Percentiles rank a stretch among this genome's conserved stretches.
Conservation (phyloP, 257 asterid species). For the Forsythia suspensa region DNA sequence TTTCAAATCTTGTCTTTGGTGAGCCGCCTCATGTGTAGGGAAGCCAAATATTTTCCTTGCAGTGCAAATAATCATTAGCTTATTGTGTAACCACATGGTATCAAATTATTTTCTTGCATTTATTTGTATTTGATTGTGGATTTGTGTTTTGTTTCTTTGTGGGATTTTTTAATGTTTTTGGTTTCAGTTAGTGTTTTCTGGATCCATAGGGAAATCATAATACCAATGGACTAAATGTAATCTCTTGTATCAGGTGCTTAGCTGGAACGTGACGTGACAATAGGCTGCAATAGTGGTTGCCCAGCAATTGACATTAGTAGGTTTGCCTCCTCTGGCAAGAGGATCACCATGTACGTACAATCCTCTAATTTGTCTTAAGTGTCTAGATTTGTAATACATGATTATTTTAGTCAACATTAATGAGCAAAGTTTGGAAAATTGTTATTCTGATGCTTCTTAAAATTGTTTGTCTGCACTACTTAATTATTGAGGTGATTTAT, state of each 20-base stretch:
- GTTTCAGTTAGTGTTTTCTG: background rate
- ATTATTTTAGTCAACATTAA: no score
- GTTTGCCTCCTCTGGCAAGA: background rate
- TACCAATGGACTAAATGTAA: background rate
- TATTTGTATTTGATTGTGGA: background rate
- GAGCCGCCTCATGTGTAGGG: no score
- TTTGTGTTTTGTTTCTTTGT: background rate
- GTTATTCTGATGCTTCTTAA: background rate
- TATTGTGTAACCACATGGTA: no score
- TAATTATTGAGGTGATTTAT: background rate
- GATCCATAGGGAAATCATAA: background rate
- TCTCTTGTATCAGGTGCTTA: background rate
- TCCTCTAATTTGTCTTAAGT: background rate
- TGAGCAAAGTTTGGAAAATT: background rate
- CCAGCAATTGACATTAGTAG: background rate
- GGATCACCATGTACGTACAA: background rate
- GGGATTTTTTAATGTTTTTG: background rate
- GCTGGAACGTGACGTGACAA: background rate
- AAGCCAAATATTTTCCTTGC: no score
- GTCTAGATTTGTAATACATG: background rate
- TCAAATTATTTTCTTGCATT: background rate
- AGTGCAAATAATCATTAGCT: no score
- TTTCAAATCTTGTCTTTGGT: no score
- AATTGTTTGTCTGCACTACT: background rate
- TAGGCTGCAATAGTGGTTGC: background rate